These are phyloP conservation scores for Fusarium duplospermum DNA, from an alignment of 2,329 filamentous ascomycete genomes.

Conservation along the genomic window DNA sequence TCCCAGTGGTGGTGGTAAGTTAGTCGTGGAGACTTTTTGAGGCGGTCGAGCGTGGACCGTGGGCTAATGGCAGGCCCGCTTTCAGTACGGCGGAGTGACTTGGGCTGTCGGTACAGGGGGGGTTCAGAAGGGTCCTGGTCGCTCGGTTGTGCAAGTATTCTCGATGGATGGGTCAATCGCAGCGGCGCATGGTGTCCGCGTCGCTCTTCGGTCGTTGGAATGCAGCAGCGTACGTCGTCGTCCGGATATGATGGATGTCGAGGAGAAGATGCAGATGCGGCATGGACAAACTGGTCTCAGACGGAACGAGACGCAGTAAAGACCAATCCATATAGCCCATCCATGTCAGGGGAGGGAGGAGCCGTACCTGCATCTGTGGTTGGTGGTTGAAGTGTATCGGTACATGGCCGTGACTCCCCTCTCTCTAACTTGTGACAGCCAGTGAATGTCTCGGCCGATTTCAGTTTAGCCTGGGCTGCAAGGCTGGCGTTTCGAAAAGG, in stretches of 20 bases:
- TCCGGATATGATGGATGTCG: background rate
- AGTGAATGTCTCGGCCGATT: slow-evolving; percentile 6
- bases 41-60: slow-evolving; percentile 23
- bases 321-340: slow-evolving; percentile 24
- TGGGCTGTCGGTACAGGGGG: slow-evolving; percentile 4
- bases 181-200: slow-evolving; percentile 16
- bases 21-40: slow-evolving; percentile 17
- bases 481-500: slow-evolving; percentile 4
- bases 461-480: background rate
- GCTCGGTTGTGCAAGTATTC: background rate
- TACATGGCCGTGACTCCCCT: slow-evolving; percentile 22
- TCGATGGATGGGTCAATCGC: slow-evolving; percentile 1
- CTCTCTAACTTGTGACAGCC: slow-evolving; percentile 31
- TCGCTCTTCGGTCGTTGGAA: background rate
- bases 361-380: slow-evolving; percentile 45
- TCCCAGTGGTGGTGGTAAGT: slow-evolving; percentile 21
- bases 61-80: slow-evolving; percentile 37
- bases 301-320: slow-evolving; percentile 8
- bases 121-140: slow-evolving; percentile 1
- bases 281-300: slow-evolving; percentile 29
- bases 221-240: slow-evolving; percentile 9
- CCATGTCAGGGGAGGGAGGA: slow-evolving; percentile 44
- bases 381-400: slow-evolving; percentile 34
- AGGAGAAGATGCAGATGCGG: slow-evolving; percentile 18
- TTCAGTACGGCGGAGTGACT: slow-evolving; percentile 27